phyloP scores from a whole-genome alignment of 352 stramenopile genomes.

The Pythium brachiatum region DNA sequence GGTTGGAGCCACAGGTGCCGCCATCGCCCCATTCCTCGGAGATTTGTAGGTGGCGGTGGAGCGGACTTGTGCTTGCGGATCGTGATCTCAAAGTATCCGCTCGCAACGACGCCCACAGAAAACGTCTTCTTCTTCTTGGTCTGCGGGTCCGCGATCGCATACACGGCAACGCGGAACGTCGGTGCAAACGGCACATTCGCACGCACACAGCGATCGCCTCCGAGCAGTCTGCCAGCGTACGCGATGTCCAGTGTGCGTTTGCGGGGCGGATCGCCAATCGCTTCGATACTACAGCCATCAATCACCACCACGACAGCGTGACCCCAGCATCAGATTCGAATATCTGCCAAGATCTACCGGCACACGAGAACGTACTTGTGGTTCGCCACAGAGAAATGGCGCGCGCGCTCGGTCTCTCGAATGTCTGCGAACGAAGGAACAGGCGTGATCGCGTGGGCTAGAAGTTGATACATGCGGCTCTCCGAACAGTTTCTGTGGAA shows the following conservation, averaged over 20 bases:
- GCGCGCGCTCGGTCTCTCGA: constrained; percentile 36
- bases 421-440: constrained; percentile 68
- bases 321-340: neutral
- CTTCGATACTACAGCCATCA: constrained; percentile 12
- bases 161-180: constrained; percentile 57
- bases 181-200: constrained; percentile 64
- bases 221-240: constrained; percentile 44
- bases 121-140: constrained; percentile 23
- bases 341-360: neutral
- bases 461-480: constrained; percentile 69
- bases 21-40: neutral
- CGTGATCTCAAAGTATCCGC: constrained; percentile 78
- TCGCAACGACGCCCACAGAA: constrained; percentile 48
- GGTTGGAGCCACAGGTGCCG: constrained; percentile 5
- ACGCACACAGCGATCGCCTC: constrained; percentile 64
- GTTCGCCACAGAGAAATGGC: constrained; percentile 38
- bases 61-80: constrained; percentile 33
- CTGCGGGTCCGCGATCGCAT: constrained; percentile 17
- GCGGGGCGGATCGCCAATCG: constrained; percentile 16
- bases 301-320: neutral
- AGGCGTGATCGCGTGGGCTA: constrained; percentile 59
- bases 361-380: constrained; percentile 36
- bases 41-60: neutral
- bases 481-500: constrained; percentile 40
- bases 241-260: constrained; percentile 46